These are phyloP conservation scores for Skeletonema costatum DNA, from an alignment of 108 stramenopile genomes.

Conservation along the genomic window DNA sequence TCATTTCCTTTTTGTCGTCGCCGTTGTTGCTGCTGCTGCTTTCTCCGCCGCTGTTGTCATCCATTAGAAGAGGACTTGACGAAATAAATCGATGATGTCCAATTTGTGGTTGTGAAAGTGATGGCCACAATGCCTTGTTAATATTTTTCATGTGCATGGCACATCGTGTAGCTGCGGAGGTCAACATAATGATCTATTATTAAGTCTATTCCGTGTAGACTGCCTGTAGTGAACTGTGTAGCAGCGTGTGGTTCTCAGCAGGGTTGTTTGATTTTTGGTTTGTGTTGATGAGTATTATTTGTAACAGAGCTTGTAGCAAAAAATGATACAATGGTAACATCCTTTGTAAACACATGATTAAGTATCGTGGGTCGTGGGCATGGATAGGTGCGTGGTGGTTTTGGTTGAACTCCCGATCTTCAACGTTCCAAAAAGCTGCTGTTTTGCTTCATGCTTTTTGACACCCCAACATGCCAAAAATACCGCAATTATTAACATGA, in stretches of 20 bases:
- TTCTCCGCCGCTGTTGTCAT: neutral
- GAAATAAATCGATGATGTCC: slow-evolving; percentile 6
- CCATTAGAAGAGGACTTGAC: neutral
- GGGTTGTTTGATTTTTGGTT: too few relatives aligned
- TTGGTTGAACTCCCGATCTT: too few relatives aligned
- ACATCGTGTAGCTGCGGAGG: neutral
- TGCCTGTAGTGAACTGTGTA: neutral
- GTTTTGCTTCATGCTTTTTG: too few relatives aligned
- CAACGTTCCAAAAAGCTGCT: too few relatives aligned
- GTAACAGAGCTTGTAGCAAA: too few relatives aligned
- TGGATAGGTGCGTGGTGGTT: too few relatives aligned
- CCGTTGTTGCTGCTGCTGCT: slow-evolving; percentile 1
- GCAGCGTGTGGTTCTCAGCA: neutral
- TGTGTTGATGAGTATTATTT: neutral
- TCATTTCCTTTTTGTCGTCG: slow-evolving; percentile 22
- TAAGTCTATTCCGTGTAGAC: neutral
- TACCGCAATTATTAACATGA: slow-evolving; percentile 3
- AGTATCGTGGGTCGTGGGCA: neutral
- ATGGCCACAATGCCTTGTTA: neutral
- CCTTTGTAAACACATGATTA: too few relatives aligned
- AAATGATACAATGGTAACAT: neutral
- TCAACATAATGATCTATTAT: neutral
- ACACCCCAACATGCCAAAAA: neutral
- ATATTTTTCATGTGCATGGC: slow-evolving; percentile 1
- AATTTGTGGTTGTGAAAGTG: neutral